These are phyloP conservation scores for Cladosporium sp. DNA, from an alignment of 2,329 filamentous ascomycete species.

Conservation along the genomic window DNA sequence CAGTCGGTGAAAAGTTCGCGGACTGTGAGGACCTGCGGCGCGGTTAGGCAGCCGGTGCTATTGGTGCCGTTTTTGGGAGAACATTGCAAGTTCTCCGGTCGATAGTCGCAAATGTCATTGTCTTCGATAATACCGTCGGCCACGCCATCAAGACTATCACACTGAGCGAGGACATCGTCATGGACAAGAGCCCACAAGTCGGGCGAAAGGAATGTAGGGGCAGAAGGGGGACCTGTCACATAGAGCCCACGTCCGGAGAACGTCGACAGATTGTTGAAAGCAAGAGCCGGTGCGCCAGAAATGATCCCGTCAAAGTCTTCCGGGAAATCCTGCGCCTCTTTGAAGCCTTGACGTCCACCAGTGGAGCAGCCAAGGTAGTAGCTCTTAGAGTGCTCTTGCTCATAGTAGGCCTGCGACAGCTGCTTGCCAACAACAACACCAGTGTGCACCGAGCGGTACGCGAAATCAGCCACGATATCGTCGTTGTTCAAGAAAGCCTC, in stretches of 20 bases:
- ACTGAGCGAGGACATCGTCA: constrained; percentile 42
- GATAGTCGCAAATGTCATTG: constrained; percentile 40
- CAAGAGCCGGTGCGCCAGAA: constrained; percentile 40
- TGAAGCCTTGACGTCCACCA: constrained; percentile 44
- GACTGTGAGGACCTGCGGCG: constrained; percentile 39
- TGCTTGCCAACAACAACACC: constrained; percentile 29
- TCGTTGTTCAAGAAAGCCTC: constrained; percentile 43
- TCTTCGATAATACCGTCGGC: constrained; percentile 45
- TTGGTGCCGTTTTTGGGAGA: constrained; percentile 27
- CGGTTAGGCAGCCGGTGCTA: constrained; percentile 39
- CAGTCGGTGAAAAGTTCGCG: constrained; percentile 38
- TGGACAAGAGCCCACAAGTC: constrained; percentile 39
- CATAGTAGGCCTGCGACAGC: constrained; percentile 33
- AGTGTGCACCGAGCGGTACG: constrained; percentile 33
- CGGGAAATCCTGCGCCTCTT: constrained; percentile 41
- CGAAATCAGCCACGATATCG: constrained; percentile 47
- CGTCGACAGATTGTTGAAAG: constrained; percentile 38
- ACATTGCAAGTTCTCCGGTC: constrained; percentile 36
- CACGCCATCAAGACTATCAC: constrained; percentile 45
- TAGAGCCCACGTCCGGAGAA: constrained; percentile 40
- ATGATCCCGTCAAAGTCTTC: constrained; percentile 46
- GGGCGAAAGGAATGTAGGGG: constrained; percentile 34
- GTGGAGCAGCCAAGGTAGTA: constrained; percentile 46
- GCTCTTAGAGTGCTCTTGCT: constrained; percentile 36
- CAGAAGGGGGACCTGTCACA: constrained; percentile 35